Evolutionary conservation across 768 basidiomycete species (phyloP), one percentile per base, ranked within the genome.

Genomic region (Hericium rajendrae): DNA sequence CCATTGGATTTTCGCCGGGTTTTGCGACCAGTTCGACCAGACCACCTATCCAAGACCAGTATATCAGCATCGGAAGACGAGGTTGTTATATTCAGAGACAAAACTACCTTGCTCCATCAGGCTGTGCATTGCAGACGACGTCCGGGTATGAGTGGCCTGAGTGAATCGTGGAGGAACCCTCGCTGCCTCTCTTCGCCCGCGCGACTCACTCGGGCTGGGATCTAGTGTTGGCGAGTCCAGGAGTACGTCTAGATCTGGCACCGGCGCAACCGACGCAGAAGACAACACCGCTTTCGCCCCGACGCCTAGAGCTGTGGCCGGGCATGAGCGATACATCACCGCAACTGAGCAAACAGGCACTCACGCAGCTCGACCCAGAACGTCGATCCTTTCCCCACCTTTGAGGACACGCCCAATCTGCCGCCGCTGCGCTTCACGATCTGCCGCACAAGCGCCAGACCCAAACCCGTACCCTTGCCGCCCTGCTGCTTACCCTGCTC

Each of bases 301-400:
- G 26, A 90, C 81, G 4, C 85, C 86, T n/a, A 90, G 71, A 5
- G 86, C 77, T 77, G 49, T 50, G 26, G 18, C 15, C 26, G 58
- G 24, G 18, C n/a, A 16, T 16, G 6, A 16, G 52, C 51, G 24
- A 24, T 4, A 9, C 20, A 16, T 15, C 28, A 12, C 28, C 15
- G 26, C 10, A 28, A 28, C 8, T 18, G 2, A 12, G 11, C 18
- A 16, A 26, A n/a, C 1, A 8, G 18, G 22, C 5, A 72, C 76
- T 60, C 66, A 78, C 74, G 85, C 38, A 91, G 69, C 68, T 91
- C 89, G 9, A 91, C 86, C 92, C 91, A 94, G 73, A 94, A 94
- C 39, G 86, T 91, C 38, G 85, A 89, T 15, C 93, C 93, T 62
- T 80, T 74, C 8, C 80, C 78, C 1, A 80, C 71, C 67, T 83